Evolutionary conservation across 108 stramenopile species (phyloP).

Genomic region (Pseudonitzschia multiseries): DNA sequence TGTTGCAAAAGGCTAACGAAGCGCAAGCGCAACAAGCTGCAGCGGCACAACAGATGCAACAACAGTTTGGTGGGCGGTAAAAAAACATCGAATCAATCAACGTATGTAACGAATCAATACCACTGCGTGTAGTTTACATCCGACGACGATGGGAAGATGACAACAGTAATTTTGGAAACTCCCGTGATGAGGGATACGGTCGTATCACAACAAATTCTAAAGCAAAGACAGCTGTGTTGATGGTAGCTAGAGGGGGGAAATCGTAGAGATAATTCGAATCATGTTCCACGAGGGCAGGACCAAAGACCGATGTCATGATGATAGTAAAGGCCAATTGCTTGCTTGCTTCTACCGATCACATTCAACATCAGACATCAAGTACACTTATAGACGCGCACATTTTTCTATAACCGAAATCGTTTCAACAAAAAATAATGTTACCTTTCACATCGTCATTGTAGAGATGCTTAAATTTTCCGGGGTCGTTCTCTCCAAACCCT

Average conservation of each 20-base stretch:
- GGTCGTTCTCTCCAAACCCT: too few relatives aligned
- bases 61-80: conserved; percentile 55
- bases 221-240: neutral
- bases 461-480: too few relatives aligned
- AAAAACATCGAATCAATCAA: neutral
- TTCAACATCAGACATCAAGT: neutral
- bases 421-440: too few relatives aligned
- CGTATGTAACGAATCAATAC: neutral
- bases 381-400: neutral
- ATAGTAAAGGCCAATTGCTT: neutral
- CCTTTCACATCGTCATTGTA: too few relatives aligned
- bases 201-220: neutral
- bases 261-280: neutral
- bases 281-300: neutral
- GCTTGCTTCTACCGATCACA: neutral
- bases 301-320: neutral
- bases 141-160: too few relatives aligned
- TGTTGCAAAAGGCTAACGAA: conserved; percentile 88
- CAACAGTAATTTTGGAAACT: neutral
- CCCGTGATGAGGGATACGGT: neutral
- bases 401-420: too few relatives aligned
- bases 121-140: too few relatives aligned
- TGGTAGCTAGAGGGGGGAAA: neutral
- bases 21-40: conserved; percentile 69
- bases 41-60: conserved; percentile 68